Base-by-base conservation (phyloP, 352 stramenopile species). In the Phytophthora pinifolia region DNA sequence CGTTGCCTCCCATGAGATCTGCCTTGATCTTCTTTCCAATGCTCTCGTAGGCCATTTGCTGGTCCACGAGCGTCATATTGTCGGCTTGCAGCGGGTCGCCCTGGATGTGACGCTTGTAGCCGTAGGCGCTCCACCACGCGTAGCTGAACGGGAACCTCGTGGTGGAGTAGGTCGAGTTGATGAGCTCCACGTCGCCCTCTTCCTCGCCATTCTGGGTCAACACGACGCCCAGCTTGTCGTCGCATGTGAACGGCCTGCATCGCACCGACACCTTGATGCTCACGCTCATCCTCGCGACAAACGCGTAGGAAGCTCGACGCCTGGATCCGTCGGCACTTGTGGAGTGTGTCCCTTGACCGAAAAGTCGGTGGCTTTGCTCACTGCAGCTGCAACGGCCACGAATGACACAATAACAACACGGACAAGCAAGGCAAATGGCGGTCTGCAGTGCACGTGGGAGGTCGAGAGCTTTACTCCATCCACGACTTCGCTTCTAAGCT, bases 61-160 rank as follows among this genome's bases (percentile, higher is more conserved):
- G 93, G 59, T 96, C 82, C 27, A 97, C 73, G 17, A 98, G 78
- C 35, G 55, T 74, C 92, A 98, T 98, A 36, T 88, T 74, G 45
- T 87, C 68, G 25, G 70, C 78, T 56, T 74, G 71, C 13, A 77
- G 58, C 5, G 86, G 47, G 20, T 92, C 76, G 14, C 64, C 83
- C 35, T 86, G 68, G 27, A 97, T 74, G 35, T 97, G 86, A 14
- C 89, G 80, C 62, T 97, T 71, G 69, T 89, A 98, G 14, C 91
- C 90, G 62, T 97, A 98, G 4, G 90, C 92, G 46, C 83, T 97
- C 93, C 90, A 98, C 93, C 92, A 98, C 20, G 86, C 65, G 57
- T 96, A 98, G 50, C 80, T 96, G 55, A 98, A 98, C 20, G 76
- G 75, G 38, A 98, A 98, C 27, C 92, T 78, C 29, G 79, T 98